These are phyloP conservation scores for Pythium diclinum DNA, from an alignment of 352 stramenopile genomes.

Conservation along the genomic window DNA sequence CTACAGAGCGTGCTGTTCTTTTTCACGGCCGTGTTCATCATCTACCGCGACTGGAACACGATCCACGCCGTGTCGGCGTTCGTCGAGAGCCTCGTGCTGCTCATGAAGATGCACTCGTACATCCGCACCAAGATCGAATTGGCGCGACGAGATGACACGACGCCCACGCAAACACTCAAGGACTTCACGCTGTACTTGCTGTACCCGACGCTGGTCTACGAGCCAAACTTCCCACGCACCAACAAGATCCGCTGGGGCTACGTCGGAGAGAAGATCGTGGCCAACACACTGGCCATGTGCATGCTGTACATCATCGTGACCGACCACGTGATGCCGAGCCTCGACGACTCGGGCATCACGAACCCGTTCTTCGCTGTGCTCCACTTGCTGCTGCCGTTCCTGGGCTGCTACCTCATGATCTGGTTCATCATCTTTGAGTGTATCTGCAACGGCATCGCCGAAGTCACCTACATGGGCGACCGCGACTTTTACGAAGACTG, in stretches of 20 bases:
- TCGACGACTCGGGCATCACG: constrained; percentile 67
- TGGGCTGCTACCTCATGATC: constrained; percentile 93
- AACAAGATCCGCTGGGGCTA: constrained; percentile 83
- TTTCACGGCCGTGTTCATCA: constrained; percentile 60
- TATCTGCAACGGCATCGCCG: constrained; percentile 94
- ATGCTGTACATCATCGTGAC: constrained; percentile 90
- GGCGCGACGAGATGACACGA: constrained; percentile 29
- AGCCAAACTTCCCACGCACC: constrained; percentile 89
- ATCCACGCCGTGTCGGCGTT: constrained; percentile 74
- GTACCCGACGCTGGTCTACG: constrained; percentile 93
- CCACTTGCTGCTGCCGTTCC: constrained; percentile 90
- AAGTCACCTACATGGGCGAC: constrained; percentile 90
- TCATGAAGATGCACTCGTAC: constrained; percentile 88
- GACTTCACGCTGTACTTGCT: constrained; percentile 73
- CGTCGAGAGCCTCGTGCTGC: constrained; percentile 67
- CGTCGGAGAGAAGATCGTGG: constrained; percentile 70
- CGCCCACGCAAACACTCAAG: constrained; percentile 37
- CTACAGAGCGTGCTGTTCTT: constrained; percentile 74
- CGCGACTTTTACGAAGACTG: constrained; percentile 96
- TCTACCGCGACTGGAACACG: constrained; percentile 70
- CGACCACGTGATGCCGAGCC: constrained; percentile 82
- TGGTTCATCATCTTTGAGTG: constrained; percentile 98
- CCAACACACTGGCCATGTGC: constrained; percentile 74
- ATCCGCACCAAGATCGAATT: constrained; percentile 71
- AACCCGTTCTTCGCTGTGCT: constrained; percentile 58